Percentiles rank a stretch among this genome's conserved stretches.
Conservation (phyloP, 2,329 filamentous ascomycete species). For the Sporothrix brasiliensis region DNA sequence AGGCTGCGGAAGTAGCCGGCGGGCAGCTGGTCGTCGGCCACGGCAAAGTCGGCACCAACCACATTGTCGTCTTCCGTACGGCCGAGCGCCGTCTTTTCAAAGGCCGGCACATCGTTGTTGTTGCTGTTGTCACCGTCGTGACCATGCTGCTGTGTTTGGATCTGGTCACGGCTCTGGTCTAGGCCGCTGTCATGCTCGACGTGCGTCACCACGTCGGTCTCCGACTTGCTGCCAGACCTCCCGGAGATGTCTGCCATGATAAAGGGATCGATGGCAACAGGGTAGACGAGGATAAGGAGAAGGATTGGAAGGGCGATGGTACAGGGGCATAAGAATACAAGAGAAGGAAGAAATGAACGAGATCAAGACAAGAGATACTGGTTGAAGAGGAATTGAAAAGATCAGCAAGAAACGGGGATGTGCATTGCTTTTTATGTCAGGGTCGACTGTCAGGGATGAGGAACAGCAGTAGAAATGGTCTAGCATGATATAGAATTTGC, state of each 20-base stretch:
- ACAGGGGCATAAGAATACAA: too few relatives aligned
- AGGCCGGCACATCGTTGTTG: neutral
- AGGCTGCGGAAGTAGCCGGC: constrained; percentile 31
- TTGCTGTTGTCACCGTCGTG: neutral
- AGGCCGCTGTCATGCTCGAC: constrained; percentile 4
- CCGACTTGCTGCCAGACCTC: constrained; percentile 6
- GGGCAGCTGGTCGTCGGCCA: constrained; percentile 29
- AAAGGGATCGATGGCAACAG: too few relatives aligned
- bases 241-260: constrained; percentile 1
- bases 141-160: neutral
- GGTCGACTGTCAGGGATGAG: neutral
- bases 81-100: neutral
- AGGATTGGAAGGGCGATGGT: neutral
- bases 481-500: neutral
- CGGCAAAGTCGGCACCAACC: constrained; percentile 27
- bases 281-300: neutral
- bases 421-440: constrained; percentile 14
- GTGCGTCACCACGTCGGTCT: constrained; percentile 5
- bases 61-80: constrained; percentile 18
- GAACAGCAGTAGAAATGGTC: too few relatives aligned
- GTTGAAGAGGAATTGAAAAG: neutral
- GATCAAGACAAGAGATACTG: neutral
- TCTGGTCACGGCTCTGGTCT: neutral
- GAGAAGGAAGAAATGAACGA: neutral
- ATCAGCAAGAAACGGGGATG: neutral